A percentile compares a stretch with the other conserved stretches of the same genome.
Evolutionary conservation across 768 basidiomycete species (phyloP).

Genomic region (Boletus subcaerulescens): DNA sequence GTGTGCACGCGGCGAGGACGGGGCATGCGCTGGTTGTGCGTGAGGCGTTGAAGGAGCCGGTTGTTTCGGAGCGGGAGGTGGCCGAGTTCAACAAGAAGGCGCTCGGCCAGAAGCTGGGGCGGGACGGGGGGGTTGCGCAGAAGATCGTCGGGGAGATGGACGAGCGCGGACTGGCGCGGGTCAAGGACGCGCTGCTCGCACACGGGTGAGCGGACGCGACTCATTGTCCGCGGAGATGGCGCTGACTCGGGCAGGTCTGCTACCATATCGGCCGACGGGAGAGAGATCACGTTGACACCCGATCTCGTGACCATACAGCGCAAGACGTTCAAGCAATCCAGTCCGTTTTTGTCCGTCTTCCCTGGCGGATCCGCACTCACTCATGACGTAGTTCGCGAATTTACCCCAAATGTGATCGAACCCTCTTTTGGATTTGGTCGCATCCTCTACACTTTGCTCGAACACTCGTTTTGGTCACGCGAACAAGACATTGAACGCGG

Average conservation of each 20-base stretch:
- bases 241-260: constrained; percentile 42
- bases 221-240: constrained; percentile 7
- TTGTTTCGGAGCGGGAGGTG: constrained; percentile 75
- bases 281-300: constrained; percentile 66
- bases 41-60: constrained; percentile 80
- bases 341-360: constrained; percentile 41
- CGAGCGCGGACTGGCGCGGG: constrained; percentile 57
- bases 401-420: constrained; percentile 96
- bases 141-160: constrained; percentile 63
- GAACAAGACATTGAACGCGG: constrained; percentile 87
- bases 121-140: constrained; percentile 68
- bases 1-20: constrained; percentile 83
- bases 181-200: constrained; percentile 64
- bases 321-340: constrained; percentile 84
- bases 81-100: constrained; percentile 84
- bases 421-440: constrained; percentile 98
- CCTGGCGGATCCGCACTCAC: constrained; percentile 13
- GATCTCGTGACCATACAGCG: constrained; percentile 75
- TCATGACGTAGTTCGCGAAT: constrained; percentile 76
- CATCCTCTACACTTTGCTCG: constrained; percentile 89
- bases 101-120: constrained; percentile 86
- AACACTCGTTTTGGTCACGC: constrained; percentile 95
- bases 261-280: constrained; percentile 58
- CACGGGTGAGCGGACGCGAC: constrained; percentile 54
- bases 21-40: constrained; percentile 84